A percentile compares a stretch with the other conserved stretches of the same genome.
These are phyloP conservation scores for Penicillium fimorum DNA, from an alignment of 495 filamentous ascomycete species.

Conservation along the genomic window DNA sequence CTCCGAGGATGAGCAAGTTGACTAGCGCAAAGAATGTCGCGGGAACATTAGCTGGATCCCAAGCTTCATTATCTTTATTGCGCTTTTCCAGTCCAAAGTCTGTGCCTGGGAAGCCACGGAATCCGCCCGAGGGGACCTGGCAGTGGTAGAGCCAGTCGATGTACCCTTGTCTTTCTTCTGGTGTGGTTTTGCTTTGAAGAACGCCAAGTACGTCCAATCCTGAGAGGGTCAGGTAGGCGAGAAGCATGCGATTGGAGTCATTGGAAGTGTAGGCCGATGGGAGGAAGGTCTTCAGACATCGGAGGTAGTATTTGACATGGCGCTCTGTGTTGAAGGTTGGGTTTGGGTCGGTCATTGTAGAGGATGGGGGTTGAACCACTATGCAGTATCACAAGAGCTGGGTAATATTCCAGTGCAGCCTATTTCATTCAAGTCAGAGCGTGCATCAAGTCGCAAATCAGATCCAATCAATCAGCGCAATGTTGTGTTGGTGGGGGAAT, in stretches of 20 bases:
- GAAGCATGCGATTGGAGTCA: constrained; percentile 84
- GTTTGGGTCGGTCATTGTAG: constrained; percentile 29
- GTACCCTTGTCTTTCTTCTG: constrained; percentile 58
- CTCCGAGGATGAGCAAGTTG: constrained; percentile 69
- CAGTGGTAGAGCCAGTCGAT: constrained; percentile 72
- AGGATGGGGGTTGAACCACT: background rate
- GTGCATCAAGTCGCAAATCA: constrained; percentile 3
- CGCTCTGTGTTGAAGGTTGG: constrained; percentile 61
- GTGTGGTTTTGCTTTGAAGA: constrained; percentile 54
- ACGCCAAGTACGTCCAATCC: constrained; percentile 76
- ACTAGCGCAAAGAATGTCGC: constrained; percentile 86
- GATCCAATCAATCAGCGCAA: constrained; percentile 6
- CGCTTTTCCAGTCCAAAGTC: constrained; percentile 50
- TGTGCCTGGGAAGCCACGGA: constrained; percentile 74
- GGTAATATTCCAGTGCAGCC: background rate
- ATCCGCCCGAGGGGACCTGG: constrained; percentile 73
- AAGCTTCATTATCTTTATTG: constrained; percentile 49
- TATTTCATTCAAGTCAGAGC: background rate
- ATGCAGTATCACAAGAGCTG: background rate
- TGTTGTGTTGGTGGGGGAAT: constrained; percentile 15
- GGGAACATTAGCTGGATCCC: constrained; percentile 81
- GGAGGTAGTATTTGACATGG: constrained; percentile 90
- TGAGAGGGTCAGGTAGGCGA: constrained; percentile 83
- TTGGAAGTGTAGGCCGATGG: constrained; percentile 78
- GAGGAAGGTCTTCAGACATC: constrained; percentile 79